These are phyloP conservation scores for Telfairia occidentalis DNA, from an alignment of 331 rosid species.

Conservation along the genomic window DNA sequence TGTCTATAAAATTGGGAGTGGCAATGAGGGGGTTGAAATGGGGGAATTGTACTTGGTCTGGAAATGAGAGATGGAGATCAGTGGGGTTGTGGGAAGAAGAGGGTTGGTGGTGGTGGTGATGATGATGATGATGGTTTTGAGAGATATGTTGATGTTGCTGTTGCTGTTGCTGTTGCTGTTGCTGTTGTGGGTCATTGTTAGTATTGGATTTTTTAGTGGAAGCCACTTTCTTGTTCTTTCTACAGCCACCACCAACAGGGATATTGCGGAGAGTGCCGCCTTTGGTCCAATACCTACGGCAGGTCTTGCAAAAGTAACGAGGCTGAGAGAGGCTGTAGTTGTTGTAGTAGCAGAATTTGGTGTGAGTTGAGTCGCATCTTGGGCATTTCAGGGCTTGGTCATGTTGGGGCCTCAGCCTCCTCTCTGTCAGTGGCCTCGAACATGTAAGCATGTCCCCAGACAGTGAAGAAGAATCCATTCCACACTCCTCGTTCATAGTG, in stretches of 20 bases:
- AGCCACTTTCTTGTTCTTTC: constrained; percentile 78
- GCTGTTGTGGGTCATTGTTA: constrained; percentile 10
- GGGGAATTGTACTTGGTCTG: constrained; percentile 45
- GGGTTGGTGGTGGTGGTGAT: not conserved
- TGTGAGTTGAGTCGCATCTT: constrained; percentile 86
- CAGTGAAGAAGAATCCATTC: constrained; percentile 59
- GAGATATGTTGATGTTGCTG: too few relatives aligned
- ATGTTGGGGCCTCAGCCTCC: constrained; percentile 59
- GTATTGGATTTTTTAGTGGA: constrained; percentile 51
- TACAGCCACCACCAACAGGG: constrained; percentile 87
- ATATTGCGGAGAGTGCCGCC: constrained; percentile 94
- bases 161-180: too few relatives aligned
- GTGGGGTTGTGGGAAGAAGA: constrained; percentile 33
- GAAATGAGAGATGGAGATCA: constrained; percentile 54
- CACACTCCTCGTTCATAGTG: constrained; percentile 38
- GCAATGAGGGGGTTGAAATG: constrained; percentile 40
- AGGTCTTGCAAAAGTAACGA: constrained; percentile 91
- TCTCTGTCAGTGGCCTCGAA: constrained; percentile 59
- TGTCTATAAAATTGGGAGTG: constrained; percentile 32
- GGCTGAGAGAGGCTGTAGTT: constrained; percentile 95
- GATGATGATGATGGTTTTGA: constrained; percentile 16
- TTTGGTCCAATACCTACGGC: constrained; percentile 93
- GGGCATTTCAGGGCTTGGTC: constrained; percentile 84
- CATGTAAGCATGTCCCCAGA: constrained; percentile 62
- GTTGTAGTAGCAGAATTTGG: constrained; percentile 97